Conservation (phyloP, 2,329 filamentous ascomycete species). For the Trichoderma koningii region DNA sequence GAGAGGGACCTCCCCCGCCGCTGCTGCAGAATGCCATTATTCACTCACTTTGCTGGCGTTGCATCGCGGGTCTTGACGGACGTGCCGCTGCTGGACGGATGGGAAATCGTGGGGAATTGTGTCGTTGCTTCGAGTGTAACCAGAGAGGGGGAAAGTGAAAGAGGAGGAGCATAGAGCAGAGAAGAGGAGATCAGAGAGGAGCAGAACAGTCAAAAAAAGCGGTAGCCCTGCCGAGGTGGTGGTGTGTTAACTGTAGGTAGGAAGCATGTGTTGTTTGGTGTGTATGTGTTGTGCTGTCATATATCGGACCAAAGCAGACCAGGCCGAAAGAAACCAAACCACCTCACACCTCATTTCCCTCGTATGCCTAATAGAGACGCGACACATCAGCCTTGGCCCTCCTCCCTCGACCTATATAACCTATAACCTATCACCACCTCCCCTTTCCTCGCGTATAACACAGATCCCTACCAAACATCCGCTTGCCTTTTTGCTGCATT, state of each 20-base stretch:
- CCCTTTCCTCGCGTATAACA: not conserved
- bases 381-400: not conserved
- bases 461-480: slow-evolving; percentile 3
- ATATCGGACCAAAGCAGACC: not conserved
- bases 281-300: too few species aligned
- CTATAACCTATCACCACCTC: not conserved
- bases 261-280: too few species aligned
- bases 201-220: too few species aligned
- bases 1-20: not conserved
- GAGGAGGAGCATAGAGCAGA: too few species aligned
- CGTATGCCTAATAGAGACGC: too few species aligned
- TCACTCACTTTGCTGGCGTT: slow-evolving; percentile 20
- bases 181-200: too few species aligned
- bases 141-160: not conserved
- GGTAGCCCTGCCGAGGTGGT: not conserved
- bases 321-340: not conserved
- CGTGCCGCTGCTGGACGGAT: not conserved
- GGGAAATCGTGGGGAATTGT: slow-evolving; percentile 8
- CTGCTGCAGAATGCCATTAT: slow-evolving; percentile 18
- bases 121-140: not conserved
- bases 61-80: slow-evolving; percentile 16
- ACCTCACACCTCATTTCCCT: not conserved
- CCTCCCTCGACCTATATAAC: too few species aligned
- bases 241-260: too few species aligned
- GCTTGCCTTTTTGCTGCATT: slow-evolving; percentile 4